Evolutionary conservation across 1,139 yeast genomes (phyloP).

Genomic region (Hemisphaericaspora xylofermentans): DNA sequence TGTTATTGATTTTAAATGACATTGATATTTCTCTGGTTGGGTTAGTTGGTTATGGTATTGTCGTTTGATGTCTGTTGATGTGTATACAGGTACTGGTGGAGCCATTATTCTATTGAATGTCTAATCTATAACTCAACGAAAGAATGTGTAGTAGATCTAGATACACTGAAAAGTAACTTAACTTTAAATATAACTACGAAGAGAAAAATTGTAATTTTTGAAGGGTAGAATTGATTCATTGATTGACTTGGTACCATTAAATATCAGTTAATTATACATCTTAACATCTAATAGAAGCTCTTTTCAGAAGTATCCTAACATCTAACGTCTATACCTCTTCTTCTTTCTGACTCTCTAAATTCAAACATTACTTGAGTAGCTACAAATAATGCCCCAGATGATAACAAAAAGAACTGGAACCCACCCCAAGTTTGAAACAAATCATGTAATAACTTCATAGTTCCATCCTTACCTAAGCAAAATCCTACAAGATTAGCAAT

Average conservation of each 20-base stretch:
- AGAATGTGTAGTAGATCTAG: too few species aligned
- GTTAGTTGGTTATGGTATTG: constrained; percentile 28
- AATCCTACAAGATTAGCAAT: constrained; percentile 93
- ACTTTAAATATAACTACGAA: too few species aligned
- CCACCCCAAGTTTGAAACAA: constrained; percentile 76
- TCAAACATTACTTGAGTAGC: constrained; percentile 96
- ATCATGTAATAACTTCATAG: constrained; percentile 59
- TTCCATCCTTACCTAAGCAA: constrained; percentile 89
- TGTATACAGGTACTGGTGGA: constrained; percentile 48
- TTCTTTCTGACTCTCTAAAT: constrained; percentile 77
- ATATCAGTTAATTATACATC: too few species aligned
- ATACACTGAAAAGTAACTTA: too few species aligned
- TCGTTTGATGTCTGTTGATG: constrained; percentile 27
- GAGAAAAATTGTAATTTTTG: too few species aligned
- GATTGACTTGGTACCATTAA: too few species aligned
- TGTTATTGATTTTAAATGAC: constrained; percentile 43
- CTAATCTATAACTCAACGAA: too few species aligned
- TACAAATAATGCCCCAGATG: constrained; percentile 70
- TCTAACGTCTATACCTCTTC: constrained; percentile 78
- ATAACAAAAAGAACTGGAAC: constrained; percentile 57
- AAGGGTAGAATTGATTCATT: too few species aligned
- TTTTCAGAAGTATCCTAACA: constrained; percentile 55
- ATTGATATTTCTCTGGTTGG: constrained; percentile 35
- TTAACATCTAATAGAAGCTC: too few species aligned
- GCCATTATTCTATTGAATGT: constrained; percentile 32